These are phyloP conservation scores for Tolypocladium sp. DNA, from an alignment of 2,329 filamentous ascomycete genomes.

Conservation along the genomic window DNA sequence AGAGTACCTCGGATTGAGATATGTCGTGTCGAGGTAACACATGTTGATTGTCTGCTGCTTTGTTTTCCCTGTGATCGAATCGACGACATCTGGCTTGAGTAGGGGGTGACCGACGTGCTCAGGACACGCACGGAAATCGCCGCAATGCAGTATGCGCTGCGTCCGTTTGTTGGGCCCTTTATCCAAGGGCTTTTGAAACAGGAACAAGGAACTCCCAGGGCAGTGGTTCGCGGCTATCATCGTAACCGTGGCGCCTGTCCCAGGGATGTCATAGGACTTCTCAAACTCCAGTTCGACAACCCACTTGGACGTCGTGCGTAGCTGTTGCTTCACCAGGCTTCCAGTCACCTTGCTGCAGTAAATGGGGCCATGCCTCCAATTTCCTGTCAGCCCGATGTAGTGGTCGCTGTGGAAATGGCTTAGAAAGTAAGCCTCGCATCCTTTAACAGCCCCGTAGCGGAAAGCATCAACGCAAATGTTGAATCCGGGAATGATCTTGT, in stretches of 20 bases:
- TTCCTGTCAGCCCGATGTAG: conserved; percentile 82
- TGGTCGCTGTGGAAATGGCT: conserved; percentile 98
- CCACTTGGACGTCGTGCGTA: conserved; percentile 79
- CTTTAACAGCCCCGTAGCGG: conserved; percentile 85
- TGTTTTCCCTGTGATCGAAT: conserved; percentile 59
- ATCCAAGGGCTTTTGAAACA: conserved; percentile 73
- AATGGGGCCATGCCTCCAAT: conserved; percentile 88
- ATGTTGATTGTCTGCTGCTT: conserved; percentile 84
- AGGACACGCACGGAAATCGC: conserved; percentile 87
- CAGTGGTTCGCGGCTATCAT: conserved; percentile 98
- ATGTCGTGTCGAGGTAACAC: conserved; percentile 96
- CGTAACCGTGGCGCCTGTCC: conserved; percentile 74
- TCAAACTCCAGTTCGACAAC: conserved; percentile 83
- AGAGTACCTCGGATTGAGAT: conserved; percentile 88
- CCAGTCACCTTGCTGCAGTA: conserved; percentile 92
- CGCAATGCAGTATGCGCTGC: conserved; percentile 86
- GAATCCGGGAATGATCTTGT: conserved; percentile 93
- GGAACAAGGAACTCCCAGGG: conserved; percentile 84
- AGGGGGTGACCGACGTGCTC: conserved; percentile 76
- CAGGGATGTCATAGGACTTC: conserved; percentile 65
- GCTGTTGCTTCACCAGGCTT: conserved; percentile 77
- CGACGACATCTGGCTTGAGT: conserved; percentile 64
- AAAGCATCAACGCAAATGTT: conserved; percentile 94
- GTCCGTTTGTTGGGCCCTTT: conserved; percentile 49
- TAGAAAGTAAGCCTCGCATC: conserved; percentile 89